Base-by-base conservation (phyloP, 768 basidiomycete species). In the Trametes villosa region DNA sequence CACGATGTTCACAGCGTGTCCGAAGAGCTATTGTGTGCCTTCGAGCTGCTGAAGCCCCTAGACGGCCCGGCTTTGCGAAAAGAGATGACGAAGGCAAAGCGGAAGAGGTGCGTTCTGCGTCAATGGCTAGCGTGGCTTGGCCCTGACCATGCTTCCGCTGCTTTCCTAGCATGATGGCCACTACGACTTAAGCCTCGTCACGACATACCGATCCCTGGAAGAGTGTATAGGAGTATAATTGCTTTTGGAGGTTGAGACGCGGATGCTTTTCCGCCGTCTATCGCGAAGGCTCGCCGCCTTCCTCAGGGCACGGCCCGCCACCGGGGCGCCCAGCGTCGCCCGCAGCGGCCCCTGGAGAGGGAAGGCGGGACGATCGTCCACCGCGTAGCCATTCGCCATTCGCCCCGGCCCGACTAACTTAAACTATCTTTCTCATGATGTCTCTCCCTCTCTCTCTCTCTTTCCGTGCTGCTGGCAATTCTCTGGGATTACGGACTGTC, bases 41-140 rank as follows among this genome's bases (percentile, higher is more conserved):
- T 99, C 70, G 97, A 99, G 75, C 79, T 98, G 53, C 85, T 99
- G 60, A 98, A 98, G 75, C 96, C 96, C 18, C 80, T 98, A 67
- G 95, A 98, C 70, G 93, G 92, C 9, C 90, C 94, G 26, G 96
- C 95, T 29, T 77, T 98, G 66, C 90, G 94, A 67, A 98, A 98
- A 76, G 96, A 98, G 75, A 97, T 98, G 95, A 96, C 93, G 41
- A 97, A 97, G 77, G 93, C 93, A 52, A 97, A 96, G 77, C 91
- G 96, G 82, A 97, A 97, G 83, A 96, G 94, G 94, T 92, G 62
- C 53, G 79, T 74, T 27, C 17, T 20, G n/a, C 12, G 29, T 15
- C 5, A 41, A 38, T 52, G 17, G 26, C 26, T 48, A 11, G 42
- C 11, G 48, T 34, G 15, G 12, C 31, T 6, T 18, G 29, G 33